phyloP scores from a whole-genome alignment of 2,329 filamentous ascomycete genomes.

The Helotiales sp. region DNA sequence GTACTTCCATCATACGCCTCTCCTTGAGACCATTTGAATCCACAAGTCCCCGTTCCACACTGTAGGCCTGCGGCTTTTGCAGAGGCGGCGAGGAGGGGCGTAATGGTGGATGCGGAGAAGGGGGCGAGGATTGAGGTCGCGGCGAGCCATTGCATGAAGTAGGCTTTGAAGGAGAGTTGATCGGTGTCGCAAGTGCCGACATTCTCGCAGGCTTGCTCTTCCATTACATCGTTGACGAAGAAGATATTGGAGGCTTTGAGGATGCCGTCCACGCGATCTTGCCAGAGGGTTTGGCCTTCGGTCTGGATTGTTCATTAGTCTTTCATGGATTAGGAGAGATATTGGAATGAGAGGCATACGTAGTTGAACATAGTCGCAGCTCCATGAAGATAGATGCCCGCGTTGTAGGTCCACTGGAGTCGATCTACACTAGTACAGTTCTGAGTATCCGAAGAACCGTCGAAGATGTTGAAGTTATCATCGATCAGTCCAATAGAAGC shows the following conservation, averaged over 20 bases:
- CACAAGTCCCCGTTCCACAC: constrained; percentile 62
- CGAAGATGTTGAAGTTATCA: constrained; percentile 58
- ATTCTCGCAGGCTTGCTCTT: constrained; percentile 64
- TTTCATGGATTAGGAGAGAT: neutral
- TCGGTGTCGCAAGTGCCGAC: constrained; percentile 61
- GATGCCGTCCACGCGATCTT: constrained; percentile 55
- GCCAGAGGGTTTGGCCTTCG: constrained; percentile 51
- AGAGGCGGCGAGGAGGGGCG: constrained; percentile 54
- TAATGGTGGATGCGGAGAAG: constrained; percentile 53
- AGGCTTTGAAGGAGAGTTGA: constrained; percentile 66
- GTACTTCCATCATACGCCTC: constrained; percentile 56
- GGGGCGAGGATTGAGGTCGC: constrained; percentile 64
- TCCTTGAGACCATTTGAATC: constrained; percentile 58
- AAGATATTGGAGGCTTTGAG: constrained; percentile 55
- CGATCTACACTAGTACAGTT: constrained; percentile 58
- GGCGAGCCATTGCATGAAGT: constrained; percentile 62
- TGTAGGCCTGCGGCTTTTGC: constrained; percentile 56
- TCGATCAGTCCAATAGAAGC: constrained; percentile 57
- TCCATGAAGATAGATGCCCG: constrained; percentile 66
- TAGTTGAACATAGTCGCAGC: constrained; percentile 69
- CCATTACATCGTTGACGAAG: constrained; percentile 54
- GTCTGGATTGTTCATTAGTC: constrained; percentile 34
- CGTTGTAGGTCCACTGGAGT: constrained; percentile 70
- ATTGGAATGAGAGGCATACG: constrained; percentile 36
- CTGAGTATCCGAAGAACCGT: constrained; percentile 54